A percentile compares a stretch with the other conserved stretches of the same genome.
These are phyloP conservation scores for Lactifluus hygrophoroides DNA, from an alignment of 768 basidiomycete species.

Conservation along the genomic window DNA sequence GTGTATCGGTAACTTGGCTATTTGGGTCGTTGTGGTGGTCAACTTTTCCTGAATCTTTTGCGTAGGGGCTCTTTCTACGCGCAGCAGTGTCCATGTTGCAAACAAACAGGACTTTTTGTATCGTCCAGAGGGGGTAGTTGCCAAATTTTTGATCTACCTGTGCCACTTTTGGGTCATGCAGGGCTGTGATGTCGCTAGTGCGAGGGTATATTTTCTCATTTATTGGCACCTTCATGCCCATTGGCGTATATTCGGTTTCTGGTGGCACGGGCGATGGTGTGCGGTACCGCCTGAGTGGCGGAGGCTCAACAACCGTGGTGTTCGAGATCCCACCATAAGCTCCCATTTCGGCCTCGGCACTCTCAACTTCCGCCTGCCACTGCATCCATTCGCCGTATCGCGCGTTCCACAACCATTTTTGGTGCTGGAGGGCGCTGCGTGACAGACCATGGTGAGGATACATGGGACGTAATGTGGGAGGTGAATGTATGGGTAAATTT, in stretches of 20 bases:
- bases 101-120: conserved; percentile 57
- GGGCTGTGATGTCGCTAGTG: conserved; percentile 48
- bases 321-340: conserved; percentile 22
- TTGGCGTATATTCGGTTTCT: neutral
- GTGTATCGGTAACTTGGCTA: neutral
- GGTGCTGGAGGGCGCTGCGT: conserved; percentile 46
- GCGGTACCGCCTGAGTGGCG: conserved; percentile 4
- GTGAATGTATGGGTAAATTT: neutral
- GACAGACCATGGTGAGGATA: conserved; percentile 51
- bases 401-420: conserved; percentile 54
- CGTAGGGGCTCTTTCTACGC: neutral
- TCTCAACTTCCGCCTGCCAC: conserved; percentile 23
- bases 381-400: conserved; percentile 46
- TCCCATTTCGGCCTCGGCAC: conserved; percentile 12
- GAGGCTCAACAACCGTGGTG: neutral
- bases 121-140: conserved; percentile 52
- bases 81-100: conserved; percentile 36
- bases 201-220: conserved; percentile 42
- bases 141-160: conserved; percentile 54
- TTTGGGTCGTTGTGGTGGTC: neutral
- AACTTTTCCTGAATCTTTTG: neutral
- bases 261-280: neutral
- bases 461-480: neutral
- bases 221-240: conserved; percentile 14
- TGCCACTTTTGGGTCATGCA: conserved; percentile 49